Evolutionary conservation across 208 protist species (phyloP), one percentile per base, ranked within the genome.

Genomic region (Herpetomonas samuelpessoai): DNA sequence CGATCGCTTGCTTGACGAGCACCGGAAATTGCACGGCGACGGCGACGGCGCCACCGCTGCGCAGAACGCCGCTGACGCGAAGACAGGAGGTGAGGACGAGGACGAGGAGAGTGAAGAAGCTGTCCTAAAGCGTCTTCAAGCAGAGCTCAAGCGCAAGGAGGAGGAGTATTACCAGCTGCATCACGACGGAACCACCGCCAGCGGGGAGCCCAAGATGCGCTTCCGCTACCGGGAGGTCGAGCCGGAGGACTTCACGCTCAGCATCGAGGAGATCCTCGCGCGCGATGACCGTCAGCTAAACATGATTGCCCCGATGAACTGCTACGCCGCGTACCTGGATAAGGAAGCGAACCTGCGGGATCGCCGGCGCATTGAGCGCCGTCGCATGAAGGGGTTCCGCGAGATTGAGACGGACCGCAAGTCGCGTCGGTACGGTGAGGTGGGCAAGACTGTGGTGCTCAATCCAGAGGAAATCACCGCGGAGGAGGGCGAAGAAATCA

Each of bases 241-340:
- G 6, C 61, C 85, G 0, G 88, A 95, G 48, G 77, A 92, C 75
- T 93, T 95, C 59, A 90, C 82, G 2, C 72, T 97, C 27, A 81
- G 73, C 25, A 54, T 89, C 21, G 85, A 96, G 61, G 88, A 97
- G 28, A 93, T 97, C 31, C 79, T 97, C 24, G 67, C 81, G 2
- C 68, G 76, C 10, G 92, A 97, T 76, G 92, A 97, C 51, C 84
- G 92, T 0, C 87, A 92, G 62, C 81, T 97, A 26, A 97, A 97
- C 71, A 91, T 93, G 79, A 83, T 97, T 41, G 92, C 85, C 22
- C 92, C 92, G n/a, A 86, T 97, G 81, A 83, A 75, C 56, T 97
- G 88, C 72, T 97, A 97, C 66, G 88, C 92, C 0, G 83, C 92
- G 0, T 97, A 96, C 74, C 71, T 91, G 2, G 71, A 83, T 49